Evolutionary conservation across 768 basidiomycete species (phyloP).

Genomic region (Mycena haematopus): DNA sequence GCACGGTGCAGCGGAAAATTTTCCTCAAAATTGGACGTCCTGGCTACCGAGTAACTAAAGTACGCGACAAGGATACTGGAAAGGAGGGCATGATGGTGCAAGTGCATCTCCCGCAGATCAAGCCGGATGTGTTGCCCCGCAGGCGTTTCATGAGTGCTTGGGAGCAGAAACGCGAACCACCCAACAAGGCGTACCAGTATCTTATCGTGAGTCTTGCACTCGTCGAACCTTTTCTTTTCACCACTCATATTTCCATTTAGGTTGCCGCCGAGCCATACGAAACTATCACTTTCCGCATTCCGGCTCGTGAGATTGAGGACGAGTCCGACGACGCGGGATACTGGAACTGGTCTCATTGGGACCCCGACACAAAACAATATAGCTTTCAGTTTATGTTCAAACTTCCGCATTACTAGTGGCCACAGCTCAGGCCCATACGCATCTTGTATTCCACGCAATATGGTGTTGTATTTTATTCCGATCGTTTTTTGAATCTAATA

Average conservation of each 20-base stretch:
- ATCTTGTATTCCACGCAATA: slow-evolving; percentile 21
- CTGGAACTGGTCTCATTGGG: slow-evolving; percentile 99
- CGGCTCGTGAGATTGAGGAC: slow-evolving; percentile 95
- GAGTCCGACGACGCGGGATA: slow-evolving; percentile 89
- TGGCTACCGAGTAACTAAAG: slow-evolving; percentile 96
- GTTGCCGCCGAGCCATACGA: slow-evolving; percentile 99
- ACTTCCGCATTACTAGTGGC: slow-evolving; percentile 31
- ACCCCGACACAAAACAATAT: slow-evolving; percentile 98
- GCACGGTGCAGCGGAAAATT: slow-evolving; percentile 85
- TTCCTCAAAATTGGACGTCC: slow-evolving; percentile 98
- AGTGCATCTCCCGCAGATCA: slow-evolving; percentile 94
- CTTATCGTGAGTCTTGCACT: slow-evolving; percentile 74
- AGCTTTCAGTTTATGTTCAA: slow-evolving; percentile 97
- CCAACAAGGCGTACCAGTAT: slow-evolving; percentile 97
- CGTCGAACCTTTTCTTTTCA: slow-evolving; percentile 18
- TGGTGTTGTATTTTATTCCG: slow-evolving; percentile 32
- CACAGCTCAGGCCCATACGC: slow-evolving; percentile 31
- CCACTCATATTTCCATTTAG: slow-evolving; percentile 52
- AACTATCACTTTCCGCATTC: slow-evolving; percentile 98
- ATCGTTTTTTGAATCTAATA: slow-evolving; percentile 15
- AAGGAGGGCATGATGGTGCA: slow-evolving; percentile 99
- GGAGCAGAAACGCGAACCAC: slow-evolving; percentile 95
- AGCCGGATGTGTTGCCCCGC: slow-evolving; percentile 81
- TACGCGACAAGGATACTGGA: slow-evolving; percentile 87
- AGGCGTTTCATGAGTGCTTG: slow-evolving; percentile 96